phyloP scores from a whole-genome alignment of 257 asterid genomes.

The Nicotiana noctiflora region DNA sequence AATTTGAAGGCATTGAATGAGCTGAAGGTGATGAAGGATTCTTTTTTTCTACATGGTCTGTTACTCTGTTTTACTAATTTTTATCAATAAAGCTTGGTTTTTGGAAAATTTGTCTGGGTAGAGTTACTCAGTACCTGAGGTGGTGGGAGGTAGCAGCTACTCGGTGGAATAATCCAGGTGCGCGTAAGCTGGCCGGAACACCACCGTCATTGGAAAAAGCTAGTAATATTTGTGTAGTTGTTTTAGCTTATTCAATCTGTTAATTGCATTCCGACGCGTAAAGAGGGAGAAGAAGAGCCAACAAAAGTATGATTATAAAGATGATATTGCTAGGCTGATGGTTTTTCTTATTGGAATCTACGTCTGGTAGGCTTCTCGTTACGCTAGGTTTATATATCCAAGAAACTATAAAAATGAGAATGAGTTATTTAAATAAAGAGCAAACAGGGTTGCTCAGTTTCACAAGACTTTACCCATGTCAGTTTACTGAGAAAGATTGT shows the following conservation, averaged over 20 bases:
- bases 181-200: neutral
- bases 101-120: neutral
- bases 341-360: neutral
- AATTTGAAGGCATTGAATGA: neutral
- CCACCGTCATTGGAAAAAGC: neutral
- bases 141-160: too few relatives aligned
- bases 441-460: neutral
- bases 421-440: neutral
- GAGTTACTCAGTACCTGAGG: neutral
- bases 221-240: neutral
- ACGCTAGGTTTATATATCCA: neutral
- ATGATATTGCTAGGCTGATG: neutral
- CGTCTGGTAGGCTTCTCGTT: neutral
- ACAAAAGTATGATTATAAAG: neutral
- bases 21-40: neutral
- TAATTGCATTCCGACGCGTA: neutral
- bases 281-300: neutral
- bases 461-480: neutral
- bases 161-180: neutral
- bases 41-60: neutral
- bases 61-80: neutral
- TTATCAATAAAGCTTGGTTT: neutral
- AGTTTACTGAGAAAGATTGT: neutral
- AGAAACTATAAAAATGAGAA: neutral
- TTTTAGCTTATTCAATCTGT: neutral